Evolutionary conservation across 2,329 filamentous ascomycete genomes (phyloP).

Genomic region (Nakataea oryzae): DNA sequence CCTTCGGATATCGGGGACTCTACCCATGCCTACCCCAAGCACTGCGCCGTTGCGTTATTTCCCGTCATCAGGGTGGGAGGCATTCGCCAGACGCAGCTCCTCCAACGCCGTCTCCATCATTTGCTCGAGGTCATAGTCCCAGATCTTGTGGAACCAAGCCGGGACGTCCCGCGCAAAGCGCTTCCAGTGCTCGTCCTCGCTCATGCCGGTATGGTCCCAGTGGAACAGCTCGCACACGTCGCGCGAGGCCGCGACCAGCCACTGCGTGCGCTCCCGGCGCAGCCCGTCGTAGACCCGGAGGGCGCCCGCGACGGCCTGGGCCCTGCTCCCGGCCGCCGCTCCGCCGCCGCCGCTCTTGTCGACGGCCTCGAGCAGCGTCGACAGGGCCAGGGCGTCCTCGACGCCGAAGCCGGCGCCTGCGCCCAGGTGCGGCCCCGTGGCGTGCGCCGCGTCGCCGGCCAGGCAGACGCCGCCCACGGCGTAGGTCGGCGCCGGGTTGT

Average conservation of each 20-base stretch:
- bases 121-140: conserved; percentile 23
- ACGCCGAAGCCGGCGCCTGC: conserved; percentile 45
- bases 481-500: conserved; percentile 33
- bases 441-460: conserved; percentile 47
- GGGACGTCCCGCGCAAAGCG: conserved; percentile 25
- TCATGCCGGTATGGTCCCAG: conserved; percentile 18
- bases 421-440: conserved; percentile 42
- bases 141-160: conserved; percentile 21
- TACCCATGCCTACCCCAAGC: no score
- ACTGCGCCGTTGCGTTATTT: no score
- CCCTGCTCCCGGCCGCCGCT: background rate
- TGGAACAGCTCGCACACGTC: conserved; percentile 27
- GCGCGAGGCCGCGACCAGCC: conserved; percentile 28
- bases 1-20: no score
- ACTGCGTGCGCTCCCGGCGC: conserved; percentile 29
- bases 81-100: background rate
- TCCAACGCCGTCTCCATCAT: conserved; percentile 17
- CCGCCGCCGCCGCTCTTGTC: background rate
- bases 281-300: conserved; percentile 25
- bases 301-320: conserved; percentile 13
- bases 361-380: conserved; percentile 18
- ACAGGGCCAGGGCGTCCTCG: conserved; percentile 39
- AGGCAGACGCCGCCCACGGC: conserved; percentile 29
- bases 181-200: conserved; percentile 3
- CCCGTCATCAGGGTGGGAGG: no score